Conservation (phyloP, 2,329 filamentous ascomycete species). For the Sporothrix brunneoviolacea region DNA sequence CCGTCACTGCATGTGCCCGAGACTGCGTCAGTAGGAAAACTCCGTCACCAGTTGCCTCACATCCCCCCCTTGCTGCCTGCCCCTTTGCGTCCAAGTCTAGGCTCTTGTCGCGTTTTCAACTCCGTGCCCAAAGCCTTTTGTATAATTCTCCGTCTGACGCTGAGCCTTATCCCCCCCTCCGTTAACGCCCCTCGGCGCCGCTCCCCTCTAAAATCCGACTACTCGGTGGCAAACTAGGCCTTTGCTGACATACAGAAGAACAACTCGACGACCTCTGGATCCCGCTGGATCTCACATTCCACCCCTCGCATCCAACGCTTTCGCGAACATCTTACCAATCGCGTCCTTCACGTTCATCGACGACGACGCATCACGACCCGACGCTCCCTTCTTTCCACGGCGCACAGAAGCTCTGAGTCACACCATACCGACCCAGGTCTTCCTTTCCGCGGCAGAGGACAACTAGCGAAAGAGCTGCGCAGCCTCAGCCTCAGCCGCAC, state of each 20-base stretch:
- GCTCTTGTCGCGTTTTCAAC: background rate
- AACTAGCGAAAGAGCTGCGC: background rate
- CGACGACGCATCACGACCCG: background rate
- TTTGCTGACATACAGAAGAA: conserved; percentile 14
- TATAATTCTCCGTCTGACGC: background rate
- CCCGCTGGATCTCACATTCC: conserved; percentile 12
- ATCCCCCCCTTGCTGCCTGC: background rate
- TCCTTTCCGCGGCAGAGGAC: background rate
- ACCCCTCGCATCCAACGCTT: background rate
- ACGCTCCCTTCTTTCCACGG: background rate
- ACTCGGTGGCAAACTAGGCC: conserved; percentile 12
- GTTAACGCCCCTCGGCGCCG: conserved; percentile 6
- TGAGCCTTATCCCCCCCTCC: conserved; percentile 6
- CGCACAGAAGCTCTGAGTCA: background rate
- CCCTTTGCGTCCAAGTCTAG: background rate
- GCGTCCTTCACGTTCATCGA: background rate
- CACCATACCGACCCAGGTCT: background rate
- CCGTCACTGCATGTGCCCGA: conserved; percentile 4
- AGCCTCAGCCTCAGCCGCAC: conserved; percentile 7
- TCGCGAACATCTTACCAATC: background rate
- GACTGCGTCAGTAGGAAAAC: conserved; percentile 3
- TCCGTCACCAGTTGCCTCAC: conserved; percentile 1
- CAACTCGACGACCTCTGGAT: background rate
- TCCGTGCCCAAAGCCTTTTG: background rate
- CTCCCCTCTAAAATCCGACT: conserved; percentile 14